Base-by-base conservation (phyloP, 2,329 filamentous ascomycete genomes). In the Neonectria neomacrospora region DNA sequence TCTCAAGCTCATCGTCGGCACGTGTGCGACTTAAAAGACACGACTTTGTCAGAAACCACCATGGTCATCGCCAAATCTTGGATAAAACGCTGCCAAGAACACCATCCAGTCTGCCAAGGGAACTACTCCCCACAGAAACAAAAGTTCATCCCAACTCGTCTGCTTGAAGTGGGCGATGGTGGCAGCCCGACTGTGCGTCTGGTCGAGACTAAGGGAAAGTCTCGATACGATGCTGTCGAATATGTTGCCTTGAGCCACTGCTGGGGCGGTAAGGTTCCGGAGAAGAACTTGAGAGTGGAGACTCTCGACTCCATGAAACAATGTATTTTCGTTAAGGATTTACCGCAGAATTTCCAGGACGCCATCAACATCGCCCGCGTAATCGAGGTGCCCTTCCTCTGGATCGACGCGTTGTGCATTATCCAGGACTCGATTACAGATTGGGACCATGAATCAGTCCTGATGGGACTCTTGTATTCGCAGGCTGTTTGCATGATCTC, bases 361-460 rank as follows among this genome's bases (percentile, higher is more conserved):
- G 45, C 56, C 4, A 44, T 53, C 20, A 3, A 22, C 1, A 30
- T 58, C 5, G 14, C 47, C 3, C 39, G 26, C 2, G 34, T 23
- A 2, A 42, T 53, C 26, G 47, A 30, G 4, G 20, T 61, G 1
- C 26, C 7, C 44, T 64, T 45, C 26, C 20, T 73, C 10, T 73
- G 70, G 71, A 67, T 73, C 32, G 71, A 72, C 34, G 56, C 67
- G 4, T 63, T 73, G 3, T 73, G 71, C 57, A 73, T 73, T 18
- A 63, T 71, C 12, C 67, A 72, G 26, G 64, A 71, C 37, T 51
- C 68, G 22, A 3, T 10, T 1, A 14, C 11, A 2, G 68, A 71
- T 67, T 74, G 71, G 67, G 58, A 34, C 28, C 22, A 18, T 7
- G 65, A 67, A 32, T 26, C 50, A 3, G 22, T 26, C 14, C 3